A percentile compares a stretch with the other conserved stretches of the same genome.
Evolutionary conservation across 1,139 yeast genomes (phyloP).

Genomic region (Zygosaccharomyces pseudobailii): DNA sequence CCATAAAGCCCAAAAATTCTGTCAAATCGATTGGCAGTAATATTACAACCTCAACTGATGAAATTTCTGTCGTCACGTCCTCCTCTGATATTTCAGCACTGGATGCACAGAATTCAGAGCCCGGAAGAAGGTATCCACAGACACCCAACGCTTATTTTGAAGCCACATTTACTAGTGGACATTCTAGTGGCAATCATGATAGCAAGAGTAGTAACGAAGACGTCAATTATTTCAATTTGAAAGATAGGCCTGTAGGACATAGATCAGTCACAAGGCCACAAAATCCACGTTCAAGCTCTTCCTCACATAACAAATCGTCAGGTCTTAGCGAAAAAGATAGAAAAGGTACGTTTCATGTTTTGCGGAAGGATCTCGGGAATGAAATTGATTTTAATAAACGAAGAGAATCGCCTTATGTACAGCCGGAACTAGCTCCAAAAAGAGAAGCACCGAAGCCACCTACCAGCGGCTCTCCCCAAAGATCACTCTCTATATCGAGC

Average conservation of each 20-base stretch:
- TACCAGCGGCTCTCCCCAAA: constrained; percentile 37
- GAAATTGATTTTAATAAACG: constrained; percentile 82
- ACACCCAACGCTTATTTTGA: constrained; percentile 34
- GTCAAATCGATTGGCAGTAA: constrained; percentile 25
- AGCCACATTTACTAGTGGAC: constrained; percentile 15
- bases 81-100: constrained; percentile 32
- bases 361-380: constrained; percentile 52
- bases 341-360: constrained; percentile 52
- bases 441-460: constrained; percentile 66
- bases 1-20: constrained; percentile 27
- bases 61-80: constrained; percentile 27
- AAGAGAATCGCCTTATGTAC: constrained; percentile 65
- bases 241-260: constrained; percentile 37
- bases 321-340: constrained; percentile 7
- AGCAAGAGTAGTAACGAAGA: constrained; percentile 31
- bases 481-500: constrained; percentile 14
- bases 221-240: constrained; percentile 61
- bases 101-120: constrained; percentile 27
- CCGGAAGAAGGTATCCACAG: constrained; percentile 30
- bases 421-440: constrained; percentile 49
- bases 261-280: constrained; percentile 16
- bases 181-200: constrained; percentile 9
- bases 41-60: constrained; percentile 26
- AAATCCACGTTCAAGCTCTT: constrained; percentile 6
- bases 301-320: constrained; percentile 9